These are phyloP conservation scores for Cornus kousa DNA, from an alignment of 148 eudicot species.

Conservation along the genomic window DNA sequence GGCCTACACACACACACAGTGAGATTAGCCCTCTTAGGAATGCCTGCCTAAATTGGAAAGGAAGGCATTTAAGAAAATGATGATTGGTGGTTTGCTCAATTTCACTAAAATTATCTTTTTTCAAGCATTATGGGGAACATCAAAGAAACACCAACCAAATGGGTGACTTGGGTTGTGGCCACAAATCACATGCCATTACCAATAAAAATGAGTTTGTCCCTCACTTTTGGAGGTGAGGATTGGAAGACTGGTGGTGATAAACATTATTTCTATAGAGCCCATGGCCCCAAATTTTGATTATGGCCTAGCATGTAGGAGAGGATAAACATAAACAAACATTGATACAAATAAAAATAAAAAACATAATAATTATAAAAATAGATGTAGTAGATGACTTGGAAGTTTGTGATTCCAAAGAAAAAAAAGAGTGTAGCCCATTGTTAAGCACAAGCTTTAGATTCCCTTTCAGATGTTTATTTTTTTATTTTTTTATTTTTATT, in stretches of 20 bases:
- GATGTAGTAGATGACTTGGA: background rate
- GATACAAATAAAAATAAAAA: slow-evolving; percentile 10
- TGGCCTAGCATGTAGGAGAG: slow-evolving; percentile 10
- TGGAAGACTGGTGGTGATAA: background rate
- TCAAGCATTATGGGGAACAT: background rate
- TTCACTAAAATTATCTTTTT: background rate
- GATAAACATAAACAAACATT: slow-evolving; percentile 28
- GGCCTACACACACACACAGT: background rate
- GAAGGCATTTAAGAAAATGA: slow-evolving; percentile 9
- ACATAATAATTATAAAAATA: background rate
- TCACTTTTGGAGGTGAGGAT: slow-evolving; percentile 22
- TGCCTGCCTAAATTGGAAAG: slow-evolving; percentile 22
- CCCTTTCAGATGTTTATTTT: no score
- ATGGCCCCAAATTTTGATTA: background rate
- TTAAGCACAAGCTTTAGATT: slow-evolving; percentile 8
- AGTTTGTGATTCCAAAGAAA: slow-evolving; percentile 9
- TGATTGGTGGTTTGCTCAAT: slow-evolving; percentile 6
- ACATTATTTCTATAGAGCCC: background rate
- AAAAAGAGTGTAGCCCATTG: background rate
- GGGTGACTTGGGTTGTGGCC: slow-evolving; percentile 19
- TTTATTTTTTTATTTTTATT: no score
- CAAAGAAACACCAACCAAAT: slow-evolving; percentile 4
- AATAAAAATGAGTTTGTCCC: slow-evolving; percentile 28
- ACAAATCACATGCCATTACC: slow-evolving; percentile 21
- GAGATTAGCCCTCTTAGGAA: background rate